Conservation (phyloP, 2,329 filamentous ascomycete species). For the Fusarium sp. region DNA sequence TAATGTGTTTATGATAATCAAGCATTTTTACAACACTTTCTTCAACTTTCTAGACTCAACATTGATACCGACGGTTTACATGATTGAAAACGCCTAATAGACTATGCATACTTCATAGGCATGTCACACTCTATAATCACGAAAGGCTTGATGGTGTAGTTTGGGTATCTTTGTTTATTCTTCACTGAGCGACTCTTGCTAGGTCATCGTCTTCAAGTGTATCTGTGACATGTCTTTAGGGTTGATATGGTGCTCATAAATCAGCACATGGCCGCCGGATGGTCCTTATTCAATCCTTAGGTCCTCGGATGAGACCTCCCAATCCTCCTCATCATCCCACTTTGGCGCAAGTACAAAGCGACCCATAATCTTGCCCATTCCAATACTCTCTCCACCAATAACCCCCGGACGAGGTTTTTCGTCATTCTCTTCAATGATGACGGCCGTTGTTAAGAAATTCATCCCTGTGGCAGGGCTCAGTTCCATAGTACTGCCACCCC, state of each 20-base stretch:
- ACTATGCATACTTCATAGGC: not conserved
- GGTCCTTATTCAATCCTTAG: constrained; percentile 33
- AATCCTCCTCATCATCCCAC: constrained; percentile 67
- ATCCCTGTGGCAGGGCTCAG: constrained; percentile 62
- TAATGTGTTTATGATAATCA: constrained; percentile 21
- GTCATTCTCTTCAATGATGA: constrained; percentile 68
- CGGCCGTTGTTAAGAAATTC: constrained; percentile 67
- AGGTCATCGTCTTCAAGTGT: not conserved
- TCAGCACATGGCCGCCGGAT: not conserved
- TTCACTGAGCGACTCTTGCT: not conserved
- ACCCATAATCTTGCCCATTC: constrained; percentile 71
- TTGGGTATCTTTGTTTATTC: constrained; percentile 27
- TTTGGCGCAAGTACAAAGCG: constrained; percentile 69
- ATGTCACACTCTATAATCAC: not conserved
- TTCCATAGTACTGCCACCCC: constrained; percentile 67
- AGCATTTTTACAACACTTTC: not conserved
- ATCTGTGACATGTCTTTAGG: not conserved
- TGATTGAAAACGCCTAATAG: not conserved
- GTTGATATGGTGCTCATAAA: not conserved
- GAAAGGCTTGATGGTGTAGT: not conserved
- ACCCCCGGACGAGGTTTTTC: constrained; percentile 57
- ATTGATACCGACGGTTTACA: not conserved
- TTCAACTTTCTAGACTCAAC: not conserved
- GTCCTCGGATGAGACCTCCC: constrained; percentile 56
- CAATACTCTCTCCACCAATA: constrained; percentile 62